A percentile compares a stretch with the other conserved stretches of the same genome.
These are phyloP conservation scores for Amaranthus hypochondriacus DNA, from an alignment of 148 eudicot species.

Conservation along the genomic window DNA sequence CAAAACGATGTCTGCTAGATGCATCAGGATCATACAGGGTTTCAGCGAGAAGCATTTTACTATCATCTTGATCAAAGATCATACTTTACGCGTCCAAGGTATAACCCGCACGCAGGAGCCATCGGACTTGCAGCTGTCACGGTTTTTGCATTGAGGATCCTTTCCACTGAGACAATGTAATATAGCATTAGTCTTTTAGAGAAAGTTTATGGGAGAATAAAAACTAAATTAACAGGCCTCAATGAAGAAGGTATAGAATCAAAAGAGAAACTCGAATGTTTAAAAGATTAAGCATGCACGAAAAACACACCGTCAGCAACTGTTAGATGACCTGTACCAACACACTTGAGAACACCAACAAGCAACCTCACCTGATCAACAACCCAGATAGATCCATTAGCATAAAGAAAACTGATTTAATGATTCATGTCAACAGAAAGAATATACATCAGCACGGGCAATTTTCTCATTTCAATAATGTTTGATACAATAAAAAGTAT, in stretches of 20 bases:
- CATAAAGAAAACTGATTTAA: neutral
- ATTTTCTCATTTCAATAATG: too few relatives aligned
- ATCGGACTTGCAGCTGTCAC: constrained; percentile 79
- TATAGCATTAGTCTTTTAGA: neutral
- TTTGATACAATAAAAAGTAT: too few relatives aligned
- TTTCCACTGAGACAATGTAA: constrained; percentile 46
- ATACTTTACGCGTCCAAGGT: constrained; percentile 79
- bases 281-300: neutral
- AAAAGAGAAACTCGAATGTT: neutral
- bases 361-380: constrained; percentile 76
- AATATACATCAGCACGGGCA: neutral
- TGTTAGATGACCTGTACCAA: constrained; percentile 76
- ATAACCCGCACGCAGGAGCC: constrained; percentile 95
- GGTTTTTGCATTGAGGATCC: constrained; percentile 67
- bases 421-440: neutral
- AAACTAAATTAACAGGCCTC: neutral
- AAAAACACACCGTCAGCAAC: constrained; percentile 56
- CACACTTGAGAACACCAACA: constrained; percentile 81
- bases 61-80: constrained; percentile 38
- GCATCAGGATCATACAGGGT: neutral
- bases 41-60: neutral
- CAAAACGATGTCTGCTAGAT: too few relatives aligned
- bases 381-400: neutral
- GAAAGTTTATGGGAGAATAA: neutral
- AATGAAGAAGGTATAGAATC: neutral